Conservation (phyloP, 2,329 filamentous ascomycete species). For the Cercospora sp. region DNA sequence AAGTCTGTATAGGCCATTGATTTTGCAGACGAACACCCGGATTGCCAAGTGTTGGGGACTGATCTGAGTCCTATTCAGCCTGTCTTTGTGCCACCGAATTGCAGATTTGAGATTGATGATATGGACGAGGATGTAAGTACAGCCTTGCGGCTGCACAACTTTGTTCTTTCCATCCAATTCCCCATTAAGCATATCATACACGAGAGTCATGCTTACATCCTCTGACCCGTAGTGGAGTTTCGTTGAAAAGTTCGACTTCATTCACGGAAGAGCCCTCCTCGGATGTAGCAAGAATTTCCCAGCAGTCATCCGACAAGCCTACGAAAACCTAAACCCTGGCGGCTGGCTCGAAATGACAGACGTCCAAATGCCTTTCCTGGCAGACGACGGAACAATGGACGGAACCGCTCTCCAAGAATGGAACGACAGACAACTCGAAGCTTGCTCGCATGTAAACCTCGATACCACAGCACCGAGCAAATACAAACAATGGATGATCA, state of each 20-base stretch:
- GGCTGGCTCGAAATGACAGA: slow-evolving; percentile 49
- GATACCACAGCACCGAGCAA: slow-evolving; percentile 11
- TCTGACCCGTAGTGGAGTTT: slow-evolving; percentile 36
- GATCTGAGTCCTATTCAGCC: slow-evolving; percentile 16
- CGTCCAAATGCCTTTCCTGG: slow-evolving; percentile 42
- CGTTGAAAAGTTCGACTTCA: slow-evolving; percentile 43
- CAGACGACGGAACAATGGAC: slow-evolving; percentile 44
- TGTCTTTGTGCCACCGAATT: slow-evolving; percentile 29
- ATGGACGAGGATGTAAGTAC: slow-evolving; percentile 27
- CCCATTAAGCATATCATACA: background rate
- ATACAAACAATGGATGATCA: slow-evolving; percentile 17
- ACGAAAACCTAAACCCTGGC: slow-evolving; percentile 41
- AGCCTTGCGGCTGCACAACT: background rate
- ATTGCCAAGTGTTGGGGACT: slow-evolving; percentile 1
- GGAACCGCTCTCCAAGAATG: slow-evolving; percentile 28
- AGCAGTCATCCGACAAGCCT: slow-evolving; percentile 34
- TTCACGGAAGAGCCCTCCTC: slow-evolving; percentile 42
- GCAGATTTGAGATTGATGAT: slow-evolving; percentile 35
- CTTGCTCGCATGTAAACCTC: slow-evolving; percentile 10
- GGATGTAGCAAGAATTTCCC: slow-evolving; percentile 29
- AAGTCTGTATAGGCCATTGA: slow-evolving; percentile 33
- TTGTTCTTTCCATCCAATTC: background rate
- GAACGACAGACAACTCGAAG: slow-evolving; percentile 21
- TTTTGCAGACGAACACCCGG: slow-evolving; percentile 20
- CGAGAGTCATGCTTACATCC: background rate